Conservation (phyloP, 129 eudicot species). For the Cynara cardunculus region DNA sequence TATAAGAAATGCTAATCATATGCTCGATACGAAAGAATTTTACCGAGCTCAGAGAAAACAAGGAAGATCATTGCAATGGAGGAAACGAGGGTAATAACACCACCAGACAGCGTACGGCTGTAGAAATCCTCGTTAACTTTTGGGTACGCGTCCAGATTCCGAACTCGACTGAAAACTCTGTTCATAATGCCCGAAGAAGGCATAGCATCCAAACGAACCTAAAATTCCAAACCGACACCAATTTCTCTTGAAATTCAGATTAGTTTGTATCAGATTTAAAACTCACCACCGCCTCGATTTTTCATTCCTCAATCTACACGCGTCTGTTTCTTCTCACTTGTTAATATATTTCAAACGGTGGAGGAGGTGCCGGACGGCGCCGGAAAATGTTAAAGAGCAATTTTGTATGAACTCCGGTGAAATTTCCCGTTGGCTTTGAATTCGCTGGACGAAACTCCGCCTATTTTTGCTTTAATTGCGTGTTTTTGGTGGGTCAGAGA, state of each 20-base stretch:
- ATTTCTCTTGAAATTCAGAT: not conserved
- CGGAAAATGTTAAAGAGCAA: constrained; percentile 27
- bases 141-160: constrained; percentile 79
- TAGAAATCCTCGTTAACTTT: constrained; percentile 87
- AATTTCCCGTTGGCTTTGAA: constrained; percentile 24
- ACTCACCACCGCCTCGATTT: constrained; percentile 1
- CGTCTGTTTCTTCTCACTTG: not conserved
- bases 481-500: constrained; percentile 3
- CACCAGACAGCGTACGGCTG: constrained; percentile 79
- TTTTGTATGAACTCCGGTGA: constrained; percentile 14
- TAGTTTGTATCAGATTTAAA: not conserved
- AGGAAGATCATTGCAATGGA: constrained; percentile 60
- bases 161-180: constrained; percentile 45
- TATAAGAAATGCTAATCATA: not conserved
- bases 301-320: constrained; percentile 3
- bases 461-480: constrained; percentile 21
- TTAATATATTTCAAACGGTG: not conserved
- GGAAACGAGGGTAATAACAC: constrained; percentile 66
- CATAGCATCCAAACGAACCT: constrained; percentile 3
- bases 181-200: constrained; percentile 38
- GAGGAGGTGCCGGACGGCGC: constrained; percentile 12
- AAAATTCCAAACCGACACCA: not conserved
- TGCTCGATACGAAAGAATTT: not conserved
- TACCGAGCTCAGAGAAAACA: constrained; percentile 77
- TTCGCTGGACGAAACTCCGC: constrained; percentile 23